A percentile compares a stretch with the other conserved stretches of the same genome.
Evolutionary conservation across 2,329 filamentous ascomycete species (phyloP).

Genomic region (Lomentospora prolificans): DNA sequence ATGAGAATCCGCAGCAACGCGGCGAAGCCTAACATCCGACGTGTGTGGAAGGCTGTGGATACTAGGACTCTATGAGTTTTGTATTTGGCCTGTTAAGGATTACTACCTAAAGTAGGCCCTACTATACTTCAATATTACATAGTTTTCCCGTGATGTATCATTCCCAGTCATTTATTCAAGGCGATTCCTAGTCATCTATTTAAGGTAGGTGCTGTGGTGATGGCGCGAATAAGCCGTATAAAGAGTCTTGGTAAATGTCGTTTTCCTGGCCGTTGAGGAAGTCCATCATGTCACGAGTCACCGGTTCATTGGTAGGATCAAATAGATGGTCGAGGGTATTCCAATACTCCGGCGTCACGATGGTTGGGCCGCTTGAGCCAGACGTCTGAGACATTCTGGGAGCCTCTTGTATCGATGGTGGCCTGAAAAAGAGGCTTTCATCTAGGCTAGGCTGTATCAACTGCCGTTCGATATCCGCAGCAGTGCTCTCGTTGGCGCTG

Average conservation of each 20-base stretch:
- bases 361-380: conserved; percentile 1
- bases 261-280: conserved; percentile 21
- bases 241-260: conserved; percentile 20
- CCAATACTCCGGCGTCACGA: not conserved
- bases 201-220: conserved; percentile 17
- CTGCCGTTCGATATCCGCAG: not conserved
- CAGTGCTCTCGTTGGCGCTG: conserved; percentile 19
- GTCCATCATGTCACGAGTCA: conserved; percentile 4
- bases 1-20: conserved; percentile 11
- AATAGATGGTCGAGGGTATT: not conserved
- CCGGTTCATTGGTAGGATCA: not conserved
- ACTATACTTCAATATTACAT: too few species aligned
- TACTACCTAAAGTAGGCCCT: too few species aligned
- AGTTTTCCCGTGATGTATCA: too few species aligned
- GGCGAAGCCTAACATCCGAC: conserved; percentile 12
- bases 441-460: conserved; percentile 16
- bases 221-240: conserved; percentile 22
- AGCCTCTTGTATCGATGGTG: conserved; percentile 16
- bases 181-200: too few species aligned
- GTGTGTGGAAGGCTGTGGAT: conserved; percentile 10
- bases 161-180: too few species aligned
- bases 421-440: conserved; percentile 20
- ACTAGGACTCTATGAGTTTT: too few species aligned
- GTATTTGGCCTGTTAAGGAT: too few species aligned
- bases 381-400: conserved; percentile 11